Conservation (phyloP, 2,329 filamentous ascomycete species). For the Epichloe gansuensis region DNA sequence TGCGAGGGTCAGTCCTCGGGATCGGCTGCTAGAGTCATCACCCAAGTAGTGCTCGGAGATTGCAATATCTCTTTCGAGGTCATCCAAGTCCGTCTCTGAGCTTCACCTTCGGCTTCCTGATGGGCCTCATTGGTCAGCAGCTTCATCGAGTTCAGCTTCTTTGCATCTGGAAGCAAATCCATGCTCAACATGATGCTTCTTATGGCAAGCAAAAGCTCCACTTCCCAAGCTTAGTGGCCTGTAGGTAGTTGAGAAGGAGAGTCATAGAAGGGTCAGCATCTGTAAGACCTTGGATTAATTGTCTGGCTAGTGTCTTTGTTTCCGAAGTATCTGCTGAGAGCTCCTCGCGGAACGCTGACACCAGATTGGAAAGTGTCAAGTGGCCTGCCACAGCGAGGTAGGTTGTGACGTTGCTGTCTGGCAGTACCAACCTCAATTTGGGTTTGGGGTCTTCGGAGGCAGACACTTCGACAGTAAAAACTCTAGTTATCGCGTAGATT, state of each 20-base stretch:
- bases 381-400: constrained; percentile 51
- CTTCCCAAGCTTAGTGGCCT: constrained; percentile 52
- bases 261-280: constrained; percentile 58
- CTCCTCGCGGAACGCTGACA: constrained; percentile 42
- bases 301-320: constrained; percentile 39
- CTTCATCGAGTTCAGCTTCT: constrained; percentile 19
- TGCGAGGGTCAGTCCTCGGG: constrained; percentile 52
- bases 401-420: constrained; percentile 41
- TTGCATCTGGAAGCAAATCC: constrained; percentile 39
- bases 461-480: constrained; percentile 40
- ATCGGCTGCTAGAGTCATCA: constrained; percentile 49
- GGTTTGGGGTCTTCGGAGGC: constrained; percentile 27
- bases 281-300: constrained; percentile 49
- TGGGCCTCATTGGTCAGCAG: constrained; percentile 18
- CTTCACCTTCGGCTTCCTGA: constrained; percentile 16
- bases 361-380: constrained; percentile 46
- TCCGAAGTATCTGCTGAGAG: constrained; percentile 31
- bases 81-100: constrained; percentile 43
- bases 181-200: constrained; percentile 57
- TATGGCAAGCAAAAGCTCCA: constrained; percentile 55
- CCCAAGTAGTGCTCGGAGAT: constrained; percentile 56
- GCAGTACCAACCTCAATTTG: constrained; percentile 25
- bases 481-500: constrained; percentile 48
- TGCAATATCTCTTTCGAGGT: constrained; percentile 52
- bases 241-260: constrained; percentile 53